Evolutionary conservation across 306 rosid genomes (phyloP).

Genomic region (Prunus padus): DNA sequence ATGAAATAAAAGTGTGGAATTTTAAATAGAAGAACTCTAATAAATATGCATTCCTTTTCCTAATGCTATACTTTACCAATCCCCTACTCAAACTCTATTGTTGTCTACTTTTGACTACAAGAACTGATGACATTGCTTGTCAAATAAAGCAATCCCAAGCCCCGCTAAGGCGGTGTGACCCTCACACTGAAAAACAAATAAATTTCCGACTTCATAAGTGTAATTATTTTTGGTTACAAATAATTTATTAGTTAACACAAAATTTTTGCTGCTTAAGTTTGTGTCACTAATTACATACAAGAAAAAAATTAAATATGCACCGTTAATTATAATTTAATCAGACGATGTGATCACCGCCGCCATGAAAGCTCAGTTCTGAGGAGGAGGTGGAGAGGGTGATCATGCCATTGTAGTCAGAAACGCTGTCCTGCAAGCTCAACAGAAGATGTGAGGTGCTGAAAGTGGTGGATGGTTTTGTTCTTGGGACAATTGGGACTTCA

Average conservation of each 20-base stretch:
- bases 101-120: background rate
- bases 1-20: too few relatives aligned
- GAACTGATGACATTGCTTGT: slow-evolving; percentile 7
- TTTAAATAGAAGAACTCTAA: too few relatives aligned
- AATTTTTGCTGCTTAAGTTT: background rate
- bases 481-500: slow-evolving; percentile 79
- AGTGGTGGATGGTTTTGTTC: slow-evolving; percentile 61
- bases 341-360: slow-evolving; percentile 37
- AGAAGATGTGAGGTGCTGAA: slow-evolving; percentile 74
- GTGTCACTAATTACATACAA: slow-evolving; percentile 14
- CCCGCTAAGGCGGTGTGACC: background rate
- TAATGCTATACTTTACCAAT: slow-evolving; percentile 16
- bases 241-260: background rate
- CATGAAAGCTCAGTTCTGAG: slow-evolving; percentile 58
- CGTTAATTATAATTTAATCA: slow-evolving; percentile 25
- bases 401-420: slow-evolving; percentile 80
- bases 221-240: background rate
- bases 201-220: background rate
- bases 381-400: slow-evolving; percentile 71
- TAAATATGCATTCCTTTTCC: slow-evolving; percentile 12
- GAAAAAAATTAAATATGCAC: slow-evolving; percentile 1
- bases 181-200: background rate
- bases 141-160: background rate
- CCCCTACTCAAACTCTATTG: slow-evolving; percentile 20
- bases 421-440: slow-evolving; percentile 76